Percentiles rank a stretch among this genome's conserved stretches.
Conservation (phyloP, 345 rosid genomes). For the Capsella bursapastoris region DNA sequence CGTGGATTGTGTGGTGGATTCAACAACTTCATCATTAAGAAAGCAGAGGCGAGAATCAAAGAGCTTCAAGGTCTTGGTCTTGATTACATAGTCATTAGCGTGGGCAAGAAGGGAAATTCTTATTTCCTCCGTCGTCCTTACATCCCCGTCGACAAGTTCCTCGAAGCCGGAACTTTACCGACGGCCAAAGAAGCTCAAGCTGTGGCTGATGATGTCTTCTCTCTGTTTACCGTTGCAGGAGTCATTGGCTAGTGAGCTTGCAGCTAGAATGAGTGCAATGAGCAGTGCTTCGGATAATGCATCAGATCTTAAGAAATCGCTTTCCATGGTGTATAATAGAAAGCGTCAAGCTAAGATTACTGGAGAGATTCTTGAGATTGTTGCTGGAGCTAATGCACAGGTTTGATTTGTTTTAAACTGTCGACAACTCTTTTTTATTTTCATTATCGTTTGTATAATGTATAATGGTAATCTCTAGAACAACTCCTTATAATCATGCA, state of each 20-base stretch:
- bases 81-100: slow-evolving; percentile 71
- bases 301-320: slow-evolving; percentile 63
- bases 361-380: slow-evolving; percentile 93
- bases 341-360: slow-evolving; percentile 95
- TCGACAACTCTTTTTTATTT: slow-evolving; percentile 15
- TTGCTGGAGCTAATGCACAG: slow-evolving; percentile 89
- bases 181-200: slow-evolving; percentile 82
- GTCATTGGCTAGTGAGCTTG: slow-evolving; percentile 91
- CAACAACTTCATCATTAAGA: slow-evolving; percentile 74
- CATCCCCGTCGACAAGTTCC: slow-evolving; percentile 73
- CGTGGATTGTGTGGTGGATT: slow-evolving; percentile 90
- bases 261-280: slow-evolving; percentile 96
- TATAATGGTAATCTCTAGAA: slow-evolving; percentile 16
- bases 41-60: slow-evolving; percentile 74
- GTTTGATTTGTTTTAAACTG: slow-evolving; percentile 32
- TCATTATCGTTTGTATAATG: slow-evolving; percentile 30
- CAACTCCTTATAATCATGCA: slow-evolving; percentile 30
- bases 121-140: slow-evolving; percentile 80
- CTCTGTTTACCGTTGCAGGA: slow-evolving; percentile 87
- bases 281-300: slow-evolving; percentile 92
- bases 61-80: slow-evolving; percentile 73
- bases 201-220: slow-evolving; percentile 72
- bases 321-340: slow-evolving; percentile 72
- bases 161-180: slow-evolving; percentile 55
- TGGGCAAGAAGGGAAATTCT: slow-evolving; percentile 87